Evolutionary conservation across 164 flowering plant species (phyloP).

Genomic region (Malania oleifera): DNA sequence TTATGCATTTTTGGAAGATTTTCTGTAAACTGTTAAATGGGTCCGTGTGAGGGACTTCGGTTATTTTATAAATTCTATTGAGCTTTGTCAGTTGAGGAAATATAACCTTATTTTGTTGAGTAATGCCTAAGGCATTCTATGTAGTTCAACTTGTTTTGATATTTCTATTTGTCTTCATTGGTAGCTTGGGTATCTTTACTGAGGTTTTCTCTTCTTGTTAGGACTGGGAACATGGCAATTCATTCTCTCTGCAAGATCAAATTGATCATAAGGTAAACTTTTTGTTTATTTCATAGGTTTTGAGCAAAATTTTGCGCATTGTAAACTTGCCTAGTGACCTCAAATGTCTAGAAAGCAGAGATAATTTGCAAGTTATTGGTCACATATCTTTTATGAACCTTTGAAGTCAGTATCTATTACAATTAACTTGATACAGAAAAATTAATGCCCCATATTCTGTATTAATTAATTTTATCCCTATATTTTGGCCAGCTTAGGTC

Average conservation of each 20-base stretch:
- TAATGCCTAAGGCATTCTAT: too few species aligned
- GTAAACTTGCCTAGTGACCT: background rate
- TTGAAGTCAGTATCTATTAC: background rate
- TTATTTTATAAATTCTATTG: too few species aligned
- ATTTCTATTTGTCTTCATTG: background rate
- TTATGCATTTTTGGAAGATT: too few species aligned
- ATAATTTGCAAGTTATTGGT: background rate
- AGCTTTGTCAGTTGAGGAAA: too few species aligned
- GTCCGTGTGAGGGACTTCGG: too few species aligned
- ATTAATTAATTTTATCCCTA: too few species aligned
- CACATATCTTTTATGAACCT: background rate
- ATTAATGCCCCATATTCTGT: background rate
- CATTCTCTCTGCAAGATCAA: slow-evolving; percentile 85
- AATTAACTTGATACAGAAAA: background rate
- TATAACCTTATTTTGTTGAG: too few species aligned
- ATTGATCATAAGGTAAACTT: slow-evolving; percentile 75
- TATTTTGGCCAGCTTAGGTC: background rate
- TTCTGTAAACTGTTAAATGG: too few species aligned
- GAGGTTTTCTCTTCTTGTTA: slow-evolving; percentile 18
- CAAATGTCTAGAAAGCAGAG: background rate
- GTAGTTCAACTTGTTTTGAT: background rate
- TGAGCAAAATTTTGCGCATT: background rate
- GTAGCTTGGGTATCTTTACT: background rate
- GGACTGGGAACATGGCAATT: slow-evolving; percentile 70
- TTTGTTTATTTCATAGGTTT: background rate